Evolutionary conservation across 805 yeast genomes (phyloP), one percentile per base, ranked within the genome.

Genomic region (Wickerhamiella vanderwaltii): DNA sequence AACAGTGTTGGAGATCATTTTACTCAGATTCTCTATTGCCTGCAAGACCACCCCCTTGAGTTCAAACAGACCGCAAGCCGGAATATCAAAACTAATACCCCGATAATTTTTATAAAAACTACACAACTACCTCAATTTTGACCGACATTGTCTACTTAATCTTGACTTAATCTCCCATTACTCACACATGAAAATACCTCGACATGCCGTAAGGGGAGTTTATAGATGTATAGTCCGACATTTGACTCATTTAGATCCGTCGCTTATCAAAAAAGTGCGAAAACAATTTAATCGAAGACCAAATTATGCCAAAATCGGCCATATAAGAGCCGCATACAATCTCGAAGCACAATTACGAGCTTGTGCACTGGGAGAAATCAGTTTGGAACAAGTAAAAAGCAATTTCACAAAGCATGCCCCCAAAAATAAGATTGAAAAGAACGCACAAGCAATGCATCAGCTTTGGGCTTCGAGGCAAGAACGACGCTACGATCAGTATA

Each of bases 401-500:
- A 23, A 32, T 9, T 43, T 29, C 30, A 26, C 20, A 5, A 30
- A 23, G 13, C 9, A 18, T 24, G 13, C 16, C 13, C 29, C 39
- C 11, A 28, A 20, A 9, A 3, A 6, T 6, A 25, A 15, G 28
- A 29, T 11, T 26, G 41, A 19, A 37, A 39, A 19, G 11, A 35
- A 36, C 25, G 35, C 41, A 7, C 6, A 16, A 7, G 13, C 25
- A 12, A 11, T 24, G 31, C 38, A 16, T 5, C 13, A 9, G 19
- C 37, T 45, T 12, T 48, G 52, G 52, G 30, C 26, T 12, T 47
- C 43, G 12, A 43, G 39, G n/a, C 36, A 30, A 11, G 29, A 29
- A 16, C 49, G 56, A 2, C 41, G 48, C n/a, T 38, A 43, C 22
- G 56, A 52, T 39, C 31, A 4, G 23, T 48, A 39, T 36, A 52